Evolutionary conservation across 1,284 basidiomycete species (phyloP).

Genomic region (Marasmius tenuissimus): DNA sequence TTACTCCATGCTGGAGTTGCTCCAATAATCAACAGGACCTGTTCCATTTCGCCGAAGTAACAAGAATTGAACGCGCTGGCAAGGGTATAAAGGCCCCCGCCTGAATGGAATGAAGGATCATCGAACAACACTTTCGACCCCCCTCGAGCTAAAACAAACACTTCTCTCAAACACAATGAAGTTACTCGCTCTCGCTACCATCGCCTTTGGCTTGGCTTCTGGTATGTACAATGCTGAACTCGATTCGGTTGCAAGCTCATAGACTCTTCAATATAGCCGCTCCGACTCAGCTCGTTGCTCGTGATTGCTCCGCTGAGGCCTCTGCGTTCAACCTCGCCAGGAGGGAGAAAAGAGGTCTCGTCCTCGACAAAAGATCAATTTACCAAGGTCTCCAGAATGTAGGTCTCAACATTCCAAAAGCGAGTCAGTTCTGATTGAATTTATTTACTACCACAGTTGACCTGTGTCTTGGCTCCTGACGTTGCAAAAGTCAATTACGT

Average conservation of each 20-base stretch:
- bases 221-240: constrained; percentile 15
- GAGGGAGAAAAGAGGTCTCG: constrained; percentile 19
- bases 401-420: background rate
- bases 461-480: constrained; percentile 27
- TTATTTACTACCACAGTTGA: constrained; percentile 13
- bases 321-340: constrained; percentile 20
- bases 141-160: background rate
- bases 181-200: constrained; percentile 15
- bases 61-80: too few relatives aligned
- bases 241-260: background rate
- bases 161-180: constrained; percentile 1
- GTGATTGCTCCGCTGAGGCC: constrained; percentile 22
- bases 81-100: too few relatives aligned
- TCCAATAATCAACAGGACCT: too few relatives aligned
- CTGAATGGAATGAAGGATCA: background rate
- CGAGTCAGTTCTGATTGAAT: background rate
- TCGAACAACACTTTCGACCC: background rate
- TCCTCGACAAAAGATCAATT: constrained; percentile 16
- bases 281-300: constrained; percentile 11
- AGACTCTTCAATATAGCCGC: constrained; percentile 8
- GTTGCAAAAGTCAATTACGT: constrained; percentile 18
- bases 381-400: constrained; percentile 22
- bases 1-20: too few relatives aligned
- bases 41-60: too few relatives aligned
- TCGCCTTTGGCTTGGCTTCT: constrained; percentile 18